These are phyloP conservation scores for Pseudocercospora eumusae DNA, from an alignment of 2,329 filamentous ascomycete genomes.

Conservation along the genomic window DNA sequence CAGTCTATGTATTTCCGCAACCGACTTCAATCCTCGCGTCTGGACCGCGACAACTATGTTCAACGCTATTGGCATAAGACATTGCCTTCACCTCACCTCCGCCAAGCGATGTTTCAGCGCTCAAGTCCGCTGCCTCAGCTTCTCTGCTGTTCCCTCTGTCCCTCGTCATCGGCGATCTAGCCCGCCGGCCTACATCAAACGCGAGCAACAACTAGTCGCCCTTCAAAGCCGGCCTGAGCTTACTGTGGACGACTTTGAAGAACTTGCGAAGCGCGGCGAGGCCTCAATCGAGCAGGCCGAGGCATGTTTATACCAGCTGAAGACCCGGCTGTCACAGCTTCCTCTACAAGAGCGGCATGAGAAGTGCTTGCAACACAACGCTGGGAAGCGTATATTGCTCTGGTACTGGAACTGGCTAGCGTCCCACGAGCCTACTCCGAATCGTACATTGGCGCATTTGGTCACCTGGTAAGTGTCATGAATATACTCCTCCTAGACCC, in stretches of 20 bases:
- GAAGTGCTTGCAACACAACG: not conserved
- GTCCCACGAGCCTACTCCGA: not conserved
- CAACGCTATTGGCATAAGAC: not conserved
- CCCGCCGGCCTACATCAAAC: not conserved
- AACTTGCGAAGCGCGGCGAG: not conserved
- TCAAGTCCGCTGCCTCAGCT: not conserved
- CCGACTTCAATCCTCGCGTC: not conserved
- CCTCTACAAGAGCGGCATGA: not conserved
- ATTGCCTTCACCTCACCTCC: not conserved
- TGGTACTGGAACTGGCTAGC: not conserved
- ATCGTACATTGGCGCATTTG: not conserved
- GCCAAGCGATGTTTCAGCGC: not conserved
- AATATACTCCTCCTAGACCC: not conserved
- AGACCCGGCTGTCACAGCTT: not conserved
- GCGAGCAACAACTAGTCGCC: not conserved
- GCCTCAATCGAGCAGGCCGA: not conserved
- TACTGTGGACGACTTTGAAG: not conserved
- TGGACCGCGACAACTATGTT: not conserved
- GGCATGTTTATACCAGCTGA: not conserved
- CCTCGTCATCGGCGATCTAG: too few species aligned
- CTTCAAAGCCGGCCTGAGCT: not conserved
- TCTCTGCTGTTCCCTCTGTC: not conserved
- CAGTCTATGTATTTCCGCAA: not conserved
- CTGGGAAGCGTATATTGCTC: not conserved
- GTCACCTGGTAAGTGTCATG: not conserved